These are phyloP conservation scores for Starmerella khaoyaiensis DNA, from an alignment of 805 yeast genomes.

Conservation along the genomic window DNA sequence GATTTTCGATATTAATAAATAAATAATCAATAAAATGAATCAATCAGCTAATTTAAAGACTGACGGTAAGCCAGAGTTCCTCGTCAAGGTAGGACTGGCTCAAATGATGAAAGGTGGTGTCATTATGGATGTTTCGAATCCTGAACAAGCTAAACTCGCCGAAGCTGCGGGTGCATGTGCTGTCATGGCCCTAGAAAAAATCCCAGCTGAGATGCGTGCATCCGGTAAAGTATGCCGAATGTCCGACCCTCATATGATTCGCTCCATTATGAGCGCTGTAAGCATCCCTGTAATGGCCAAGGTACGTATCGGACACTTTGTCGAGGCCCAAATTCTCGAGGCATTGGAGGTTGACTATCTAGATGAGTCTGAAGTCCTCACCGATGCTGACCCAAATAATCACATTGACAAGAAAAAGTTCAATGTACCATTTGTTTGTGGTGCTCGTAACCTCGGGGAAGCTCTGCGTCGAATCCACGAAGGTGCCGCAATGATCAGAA, in stretches of 20 bases:
- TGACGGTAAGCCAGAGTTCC: slow-evolving; percentile 20
- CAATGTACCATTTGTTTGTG: slow-evolving; percentile 72
- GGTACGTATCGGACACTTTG: slow-evolving; percentile 70
- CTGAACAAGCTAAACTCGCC: slow-evolving; percentile 70
- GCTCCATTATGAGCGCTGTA: slow-evolving; percentile 52
- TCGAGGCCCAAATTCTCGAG: slow-evolving; percentile 68
- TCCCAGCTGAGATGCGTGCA: slow-evolving; percentile 75
- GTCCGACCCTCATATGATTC: slow-evolving; percentile 74
- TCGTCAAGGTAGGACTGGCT: slow-evolving; percentile 66
- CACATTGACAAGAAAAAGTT: slow-evolving; percentile 51
- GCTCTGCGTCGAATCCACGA: slow-evolving; percentile 66
- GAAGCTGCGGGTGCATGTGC: slow-evolving; percentile 81
- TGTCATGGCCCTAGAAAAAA: slow-evolving; percentile 76
- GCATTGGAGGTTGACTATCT: slow-evolving; percentile 63
- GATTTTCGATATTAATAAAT: too few relatives aligned
- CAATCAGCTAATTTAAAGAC: slow-evolving; percentile 1
- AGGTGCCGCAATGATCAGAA: slow-evolving; percentile 79
- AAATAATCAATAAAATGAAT: not conserved
- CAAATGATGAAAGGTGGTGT: slow-evolving; percentile 64
- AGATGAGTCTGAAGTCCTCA: slow-evolving; percentile 73
- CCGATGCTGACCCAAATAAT: slow-evolving; percentile 60
- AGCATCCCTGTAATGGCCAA: slow-evolving; percentile 63
- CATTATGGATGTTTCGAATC: slow-evolving; percentile 49
- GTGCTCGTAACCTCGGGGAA: slow-evolving; percentile 70
- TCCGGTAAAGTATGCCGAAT: slow-evolving; percentile 74